phyloP scores from a whole-genome alignment of 371 early-diverging fungal species.

The Mucor lusitanicus region DNA sequence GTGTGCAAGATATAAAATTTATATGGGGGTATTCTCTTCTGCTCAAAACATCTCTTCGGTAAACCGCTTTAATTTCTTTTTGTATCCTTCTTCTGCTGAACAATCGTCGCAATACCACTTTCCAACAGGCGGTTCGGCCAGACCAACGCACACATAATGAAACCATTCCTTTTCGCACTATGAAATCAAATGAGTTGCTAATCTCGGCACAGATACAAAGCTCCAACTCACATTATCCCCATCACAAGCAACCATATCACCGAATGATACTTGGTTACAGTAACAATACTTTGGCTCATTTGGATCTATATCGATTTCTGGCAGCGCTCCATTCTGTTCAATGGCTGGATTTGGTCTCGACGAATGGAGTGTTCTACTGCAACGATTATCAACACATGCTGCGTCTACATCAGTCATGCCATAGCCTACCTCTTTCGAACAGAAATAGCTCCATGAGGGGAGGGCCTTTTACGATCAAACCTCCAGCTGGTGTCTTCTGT shows the following conservation, averaged over 20 bases:
- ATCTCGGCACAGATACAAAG: not conserved
- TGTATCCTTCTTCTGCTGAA: slow-evolving; percentile 33
- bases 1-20: not conserved
- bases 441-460: slow-evolving; percentile 8
- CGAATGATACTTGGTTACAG: slow-evolving; percentile 94
- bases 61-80: slow-evolving; percentile 30
- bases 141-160: slow-evolving; percentile 91
- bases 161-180: slow-evolving; percentile 95
- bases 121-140: slow-evolving; percentile 83
- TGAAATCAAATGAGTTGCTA: slow-evolving; percentile 2
- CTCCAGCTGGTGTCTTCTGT: slow-evolving; percentile 13
- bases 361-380: slow-evolving; percentile 35
- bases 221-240: slow-evolving; percentile 72
- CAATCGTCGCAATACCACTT: slow-evolving; percentile 90
- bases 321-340: slow-evolving; percentile 22
- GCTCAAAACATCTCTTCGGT: slow-evolving; percentile 16
- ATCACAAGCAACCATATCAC: slow-evolving; percentile 99
- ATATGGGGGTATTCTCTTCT: slow-evolving; percentile 6
- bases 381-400: not conserved
- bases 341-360: slow-evolving; percentile 37
- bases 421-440: slow-evolving; percentile 17
- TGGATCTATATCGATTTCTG: slow-evolving; percentile 87
- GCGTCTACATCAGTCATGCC: not conserved
- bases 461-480: slow-evolving; percentile 14
- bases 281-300: slow-evolving; percentile 96